Evolutionary conservation across 768 basidiomycete species (phyloP), one percentile per base, ranked within the genome.

Genomic region (Leccinum uliginosum): DNA sequence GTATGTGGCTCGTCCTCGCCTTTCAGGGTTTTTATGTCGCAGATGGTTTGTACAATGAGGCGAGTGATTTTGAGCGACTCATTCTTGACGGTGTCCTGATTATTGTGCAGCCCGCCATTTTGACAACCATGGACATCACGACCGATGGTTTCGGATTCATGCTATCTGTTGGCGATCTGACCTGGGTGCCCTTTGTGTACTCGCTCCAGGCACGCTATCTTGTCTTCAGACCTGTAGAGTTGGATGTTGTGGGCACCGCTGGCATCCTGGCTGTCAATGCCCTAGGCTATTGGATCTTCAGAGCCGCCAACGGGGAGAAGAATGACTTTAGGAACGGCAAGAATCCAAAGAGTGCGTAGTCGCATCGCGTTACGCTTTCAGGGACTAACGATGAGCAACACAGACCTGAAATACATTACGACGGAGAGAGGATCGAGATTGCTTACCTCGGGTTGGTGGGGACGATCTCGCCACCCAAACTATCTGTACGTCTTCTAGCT

Each of bases 91-190:
- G 34, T 40, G n/a, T 40, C 17, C 47, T 56, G 10, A 60, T 26
- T 14, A 29, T 17, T 21, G 0, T 43, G 23, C 62, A 97, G 92
- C 82, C 90, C 2, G 88, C 91, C 10, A 80, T 99, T 61, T 80
- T 98, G 56, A 95, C 92, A 1, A 93, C 89, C 4, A 99, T 99
- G 91, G 97, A 99, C 67, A 95, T 99, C 67, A 95, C 88, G 3
- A 91, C 90, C 11, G 97, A 99, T 65, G 97, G 97, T 11, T 98
- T 98, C 66, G 97, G 97, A 7, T 98, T 94, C 80, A 99, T 99
- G 97, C 87, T 99, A 27, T 75, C 93, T 5, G 82, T 96, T 48
- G 96, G 97, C 43, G 93, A 98, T 67, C 82, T 98, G 27, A 74
- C 85, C 19, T 98, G 92, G 89, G 91, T 99, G 11, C 96, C 96